Percentiles rank a stretch among this genome's conserved stretches.
phyloP scores from a whole-genome alignment of 2,329 filamentous ascomycete species.

The Penicillium corylophilum region DNA sequence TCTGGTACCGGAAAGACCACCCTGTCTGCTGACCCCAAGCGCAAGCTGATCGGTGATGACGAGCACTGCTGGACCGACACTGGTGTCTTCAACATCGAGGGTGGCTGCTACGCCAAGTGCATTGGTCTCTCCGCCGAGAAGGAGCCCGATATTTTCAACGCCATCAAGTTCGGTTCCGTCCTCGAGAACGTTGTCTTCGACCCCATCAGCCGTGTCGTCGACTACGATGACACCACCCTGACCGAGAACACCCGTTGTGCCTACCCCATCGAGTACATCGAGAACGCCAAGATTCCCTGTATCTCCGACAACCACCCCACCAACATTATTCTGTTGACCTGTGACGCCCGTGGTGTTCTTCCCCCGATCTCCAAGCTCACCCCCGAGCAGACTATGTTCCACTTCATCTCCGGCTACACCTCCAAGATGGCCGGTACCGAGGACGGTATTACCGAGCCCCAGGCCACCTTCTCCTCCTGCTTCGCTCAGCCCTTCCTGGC shows the following conservation, averaged over 20 bases:
- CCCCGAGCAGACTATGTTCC: conserved; percentile 97
- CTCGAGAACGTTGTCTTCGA: conserved; percentile 99
- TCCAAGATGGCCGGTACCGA: conserved; percentile 99
- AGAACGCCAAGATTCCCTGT: conserved; percentile 98
- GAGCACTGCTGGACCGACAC: conserved; percentile 99
- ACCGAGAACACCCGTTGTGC: conserved; percentile 98
- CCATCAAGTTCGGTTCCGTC: conserved; percentile 95
- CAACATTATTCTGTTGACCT: conserved; percentile 98
- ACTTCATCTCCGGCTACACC: conserved; percentile 99
- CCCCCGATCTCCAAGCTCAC: conserved; percentile 97
- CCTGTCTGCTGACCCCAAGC: conserved; percentile 93
- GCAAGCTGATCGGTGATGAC: conserved; percentile 93
- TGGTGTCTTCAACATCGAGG: conserved; percentile 99
- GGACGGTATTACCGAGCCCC: conserved; percentile 92
- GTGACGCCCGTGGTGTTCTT: conserved; percentile 94
- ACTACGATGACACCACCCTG: conserved; percentile 92
- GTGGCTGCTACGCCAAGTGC: conserved; percentile 98
- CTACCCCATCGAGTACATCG: conserved; percentile 98
- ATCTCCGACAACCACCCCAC: conserved; percentile 80
- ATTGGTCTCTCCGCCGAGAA: conserved; percentile 97
- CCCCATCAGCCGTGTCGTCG: conserved; percentile 80
- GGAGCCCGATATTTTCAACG: conserved; percentile 95
- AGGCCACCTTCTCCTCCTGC: conserved; percentile 98
- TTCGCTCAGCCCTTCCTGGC: conserved; percentile 99
- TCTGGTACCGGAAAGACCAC: conserved; percentile 99